Evolutionary conservation across 2,329 filamentous ascomycete genomes (phyloP).

Genomic region (Cryphonectria japonica): DNA sequence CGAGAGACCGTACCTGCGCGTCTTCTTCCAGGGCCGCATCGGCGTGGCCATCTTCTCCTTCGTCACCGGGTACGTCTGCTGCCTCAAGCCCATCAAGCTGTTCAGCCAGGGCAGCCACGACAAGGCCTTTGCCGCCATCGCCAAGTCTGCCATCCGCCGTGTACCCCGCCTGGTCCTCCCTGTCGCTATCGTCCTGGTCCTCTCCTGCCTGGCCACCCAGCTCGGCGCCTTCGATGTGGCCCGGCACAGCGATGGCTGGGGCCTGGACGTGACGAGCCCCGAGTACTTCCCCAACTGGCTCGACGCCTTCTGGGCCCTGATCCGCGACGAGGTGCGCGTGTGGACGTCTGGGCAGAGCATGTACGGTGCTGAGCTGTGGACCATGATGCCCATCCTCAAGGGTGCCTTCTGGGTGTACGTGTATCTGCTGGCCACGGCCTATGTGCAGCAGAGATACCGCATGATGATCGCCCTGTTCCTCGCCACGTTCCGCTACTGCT

Average conservation of each 20-base stretch:
- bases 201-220: conserved; percentile 27
- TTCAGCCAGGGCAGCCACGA: conserved; percentile 27
- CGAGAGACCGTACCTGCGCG: conserved; percentile 26
- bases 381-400: conserved; percentile 31
- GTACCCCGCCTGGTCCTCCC: conserved; percentile 28
- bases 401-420: conserved; percentile 30
- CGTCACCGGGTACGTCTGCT: conserved; percentile 29
- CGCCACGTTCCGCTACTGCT: conserved; percentile 26
- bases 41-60: conserved; percentile 30
- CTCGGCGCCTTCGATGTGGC: conserved; percentile 28
- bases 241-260: conserved; percentile 26
- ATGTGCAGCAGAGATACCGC: conserved; percentile 27
- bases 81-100: conserved; percentile 26
- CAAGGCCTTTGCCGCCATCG: conserved; percentile 28
- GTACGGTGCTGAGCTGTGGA: conserved; percentile 30
- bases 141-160: conserved; percentile 29
- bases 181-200: conserved; percentile 26
- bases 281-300: conserved; percentile 22
- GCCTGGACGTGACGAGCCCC: conserved; percentile 27
- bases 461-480: conserved; percentile 29
- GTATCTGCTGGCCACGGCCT: conserved; percentile 28
- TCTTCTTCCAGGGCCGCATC: conserved; percentile 29
- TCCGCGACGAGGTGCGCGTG: conserved; percentile 28
- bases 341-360: conserved; percentile 26
- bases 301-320: conserved; percentile 19